Evolutionary conservation across 2,329 filamentous ascomycete species (phyloP).

Genomic region (Botrytis porri): DNA sequence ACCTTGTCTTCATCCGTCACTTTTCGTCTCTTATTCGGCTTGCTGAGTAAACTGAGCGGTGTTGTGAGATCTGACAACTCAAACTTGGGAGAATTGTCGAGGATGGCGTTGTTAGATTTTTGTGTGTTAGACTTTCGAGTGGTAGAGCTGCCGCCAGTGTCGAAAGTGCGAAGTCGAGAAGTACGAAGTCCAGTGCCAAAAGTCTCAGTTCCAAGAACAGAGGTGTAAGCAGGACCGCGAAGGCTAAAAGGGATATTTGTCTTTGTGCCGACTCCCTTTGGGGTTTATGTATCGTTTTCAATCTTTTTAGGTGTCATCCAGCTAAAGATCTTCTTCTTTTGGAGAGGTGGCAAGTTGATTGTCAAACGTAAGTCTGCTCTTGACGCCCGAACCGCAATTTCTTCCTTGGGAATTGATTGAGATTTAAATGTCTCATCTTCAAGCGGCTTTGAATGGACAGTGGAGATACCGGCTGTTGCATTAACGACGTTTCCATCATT

Average conservation of each 20-base stretch:
- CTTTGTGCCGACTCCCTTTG: background rate
- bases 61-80: background rate
- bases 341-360: background rate
- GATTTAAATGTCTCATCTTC: background rate
- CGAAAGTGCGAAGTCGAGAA: background rate
- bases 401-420: background rate
- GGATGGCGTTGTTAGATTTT: background rate
- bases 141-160: background rate
- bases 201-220: background rate
- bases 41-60: background rate
- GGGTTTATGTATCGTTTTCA: background rate
- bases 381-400: background rate
- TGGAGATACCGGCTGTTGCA: background rate
- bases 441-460: background rate
- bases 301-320: background rate
- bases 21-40: background rate
- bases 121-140: background rate
- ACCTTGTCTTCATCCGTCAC: too few relatives aligned
- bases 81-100: accelerated
- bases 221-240: background rate
- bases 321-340: background rate
- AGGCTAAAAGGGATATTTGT: too few relatives aligned
- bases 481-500: background rate
- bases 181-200: background rate
- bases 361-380: background rate